A percentile compares a stretch with the other conserved stretches of the same genome.
Conservation (phyloP, 2,329 filamentous ascomycete genomes). For the Diplodia corticola region DNA sequence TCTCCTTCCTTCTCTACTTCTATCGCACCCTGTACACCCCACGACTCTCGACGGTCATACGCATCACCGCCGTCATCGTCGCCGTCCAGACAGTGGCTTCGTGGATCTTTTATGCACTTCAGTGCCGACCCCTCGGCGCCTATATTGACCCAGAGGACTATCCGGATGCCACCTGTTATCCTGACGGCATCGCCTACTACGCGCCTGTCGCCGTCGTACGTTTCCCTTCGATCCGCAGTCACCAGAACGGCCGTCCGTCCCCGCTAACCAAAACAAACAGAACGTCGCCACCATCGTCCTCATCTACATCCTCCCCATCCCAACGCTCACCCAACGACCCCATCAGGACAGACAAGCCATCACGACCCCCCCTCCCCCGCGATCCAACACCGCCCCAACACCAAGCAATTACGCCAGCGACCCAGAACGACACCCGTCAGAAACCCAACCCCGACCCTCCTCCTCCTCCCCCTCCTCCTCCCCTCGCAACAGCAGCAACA, state of each 20-base stretch:
- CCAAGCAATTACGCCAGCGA: background rate
- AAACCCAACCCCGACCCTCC: background rate
- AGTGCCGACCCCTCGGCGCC: slow-evolving; percentile 14
- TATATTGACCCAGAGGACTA: background rate
- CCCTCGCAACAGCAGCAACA: too few relatives aligned
- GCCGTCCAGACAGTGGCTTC: background rate
- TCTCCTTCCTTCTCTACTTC: slow-evolving; percentile 17
- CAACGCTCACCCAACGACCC: background rate
- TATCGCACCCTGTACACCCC: background rate
- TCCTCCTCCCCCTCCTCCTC: background rate
- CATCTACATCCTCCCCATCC: slow-evolving; percentile 19
- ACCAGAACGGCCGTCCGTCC: too few relatives aligned
- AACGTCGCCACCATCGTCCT: slow-evolving; percentile 14
- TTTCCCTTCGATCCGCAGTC: background rate
- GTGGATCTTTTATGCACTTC: slow-evolving; percentile 3
- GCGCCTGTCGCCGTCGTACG: slow-evolving; percentile 6
- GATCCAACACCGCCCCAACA: background rate
- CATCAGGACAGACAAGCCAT: background rate
- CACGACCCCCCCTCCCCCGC: background rate
- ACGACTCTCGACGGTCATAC: background rate
- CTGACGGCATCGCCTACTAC: background rate
- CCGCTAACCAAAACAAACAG: background rate
- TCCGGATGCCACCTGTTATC: slow-evolving; percentile 3
- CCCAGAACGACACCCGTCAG: background rate
- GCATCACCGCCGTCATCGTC: background rate